A percentile compares a stretch with the other conserved stretches of the same genome.
phyloP scores from a whole-genome alignment of 2,329 filamentous ascomycete genomes.

The Lecanoromycetidae sp. region DNA sequence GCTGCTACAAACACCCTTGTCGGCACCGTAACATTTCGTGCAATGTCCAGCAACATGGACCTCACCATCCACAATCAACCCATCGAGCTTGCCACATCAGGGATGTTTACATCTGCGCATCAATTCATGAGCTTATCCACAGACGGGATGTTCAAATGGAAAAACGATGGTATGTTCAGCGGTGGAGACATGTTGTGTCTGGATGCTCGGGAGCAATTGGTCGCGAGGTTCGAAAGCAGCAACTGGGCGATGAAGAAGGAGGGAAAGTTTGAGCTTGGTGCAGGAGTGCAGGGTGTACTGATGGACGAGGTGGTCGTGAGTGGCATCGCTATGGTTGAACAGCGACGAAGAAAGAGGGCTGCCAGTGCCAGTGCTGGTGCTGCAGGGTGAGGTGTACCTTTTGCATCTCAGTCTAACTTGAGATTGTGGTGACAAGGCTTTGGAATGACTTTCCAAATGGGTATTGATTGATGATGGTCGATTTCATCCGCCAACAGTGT shows the following conservation, averaged over 20 bases:
- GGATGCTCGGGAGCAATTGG: slow-evolving; percentile 4
- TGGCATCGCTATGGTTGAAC: slow-evolving; percentile 8
- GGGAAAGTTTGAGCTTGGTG: slow-evolving; percentile 6
- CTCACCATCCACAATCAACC: slow-evolving; percentile 5
- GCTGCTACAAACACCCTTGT: neutral
- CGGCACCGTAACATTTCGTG: slow-evolving; percentile 11
- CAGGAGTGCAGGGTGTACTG: neutral
- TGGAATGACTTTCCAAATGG: too few relatives aligned
- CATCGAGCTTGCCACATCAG: neutral
- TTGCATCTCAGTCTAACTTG: too few relatives aligned
- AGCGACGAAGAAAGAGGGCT: neutral
- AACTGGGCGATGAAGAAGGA: slow-evolving; percentile 1
- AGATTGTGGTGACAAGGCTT: too few relatives aligned
- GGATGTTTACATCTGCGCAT: neutral
- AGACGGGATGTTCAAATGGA: slow-evolving; percentile 6
- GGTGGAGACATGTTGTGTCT: slow-evolving; percentile 3
- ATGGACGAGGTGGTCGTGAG: slow-evolving; percentile 13
- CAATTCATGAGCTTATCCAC: neutral
- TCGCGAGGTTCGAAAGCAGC: slow-evolving; percentile 7
- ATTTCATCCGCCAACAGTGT: too few relatives aligned
- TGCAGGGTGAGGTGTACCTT: neutral
- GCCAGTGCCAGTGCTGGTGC: neutral
- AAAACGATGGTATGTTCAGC: neutral
- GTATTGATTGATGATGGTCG: too few relatives aligned
- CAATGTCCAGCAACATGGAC: slow-evolving; percentile 1